Evolutionary conservation across 1,139 yeast genomes (phyloP).

Genomic region (Eremothecium cymbalariae): DNA sequence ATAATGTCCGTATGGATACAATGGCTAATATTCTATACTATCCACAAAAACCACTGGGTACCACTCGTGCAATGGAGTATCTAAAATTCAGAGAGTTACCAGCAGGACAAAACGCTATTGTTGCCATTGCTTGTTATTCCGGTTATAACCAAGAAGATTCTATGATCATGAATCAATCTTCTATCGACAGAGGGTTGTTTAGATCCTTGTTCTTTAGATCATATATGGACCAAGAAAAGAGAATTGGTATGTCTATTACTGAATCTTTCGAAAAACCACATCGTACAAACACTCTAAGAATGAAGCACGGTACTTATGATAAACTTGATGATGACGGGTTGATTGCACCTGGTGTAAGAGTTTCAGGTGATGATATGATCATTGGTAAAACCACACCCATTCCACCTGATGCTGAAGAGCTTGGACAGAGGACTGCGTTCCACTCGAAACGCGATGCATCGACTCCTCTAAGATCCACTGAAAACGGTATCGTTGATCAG

Average conservation of each 20-base stretch:
- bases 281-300: slow-evolving; percentile 84
- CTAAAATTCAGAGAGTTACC: slow-evolving; percentile 96
- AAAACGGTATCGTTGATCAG: slow-evolving; percentile 97
- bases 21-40: slow-evolving; percentile 97
- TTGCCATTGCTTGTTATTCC: slow-evolving; percentile 94
- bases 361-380: slow-evolving; percentile 96
- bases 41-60: slow-evolving; percentile 98
- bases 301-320: slow-evolving; percentile 97
- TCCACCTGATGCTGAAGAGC: slow-evolving; percentile 95
- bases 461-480: slow-evolving; percentile 93
- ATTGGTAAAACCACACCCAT: slow-evolving; percentile 98
- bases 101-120: slow-evolving; percentile 98
- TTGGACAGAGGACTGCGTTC: slow-evolving; percentile 96
- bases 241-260: slow-evolving; percentile 96
- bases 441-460: slow-evolving; percentile 99
- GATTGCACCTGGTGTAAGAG: slow-evolving; percentile 97
- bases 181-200: slow-evolving; percentile 93
- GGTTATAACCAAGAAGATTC: slow-evolving; percentile 99
- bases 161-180: slow-evolving; percentile 97
- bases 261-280: slow-evolving; percentile 96
- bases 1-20: slow-evolving; percentile 96
- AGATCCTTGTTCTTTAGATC: slow-evolving; percentile 93
- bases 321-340: slow-evolving; percentile 97
- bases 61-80: slow-evolving; percentile 98
- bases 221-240: slow-evolving; percentile 96